phyloP scores from a whole-genome alignment of 2,329 filamentous ascomycete genomes.

The Ophiocordyceps polyrhachis-furcata region DNA sequence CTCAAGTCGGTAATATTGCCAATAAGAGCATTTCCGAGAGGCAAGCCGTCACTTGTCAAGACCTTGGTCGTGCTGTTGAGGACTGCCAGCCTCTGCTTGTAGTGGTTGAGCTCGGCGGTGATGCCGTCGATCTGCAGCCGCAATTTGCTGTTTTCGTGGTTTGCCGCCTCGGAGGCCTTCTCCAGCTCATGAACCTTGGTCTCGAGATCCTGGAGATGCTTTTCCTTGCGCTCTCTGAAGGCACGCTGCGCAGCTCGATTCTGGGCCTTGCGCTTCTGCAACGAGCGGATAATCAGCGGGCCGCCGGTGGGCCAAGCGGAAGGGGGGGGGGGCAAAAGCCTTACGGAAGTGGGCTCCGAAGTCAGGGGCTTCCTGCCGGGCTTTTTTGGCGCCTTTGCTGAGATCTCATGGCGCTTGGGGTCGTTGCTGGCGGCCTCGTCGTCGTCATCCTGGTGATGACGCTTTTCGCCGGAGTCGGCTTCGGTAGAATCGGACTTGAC shows the following conservation, averaged over 20 bases:
- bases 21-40: conserved; percentile 27
- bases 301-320: background rate
- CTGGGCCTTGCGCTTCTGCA: conserved; percentile 83
- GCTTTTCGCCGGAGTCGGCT: conserved; percentile 40
- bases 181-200: conserved; percentile 58
- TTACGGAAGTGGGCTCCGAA: conserved; percentile 86
- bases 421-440: conserved; percentile 27
- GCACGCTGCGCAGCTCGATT: conserved; percentile 84
- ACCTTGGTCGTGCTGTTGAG: conserved; percentile 17
- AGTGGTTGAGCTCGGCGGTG: conserved; percentile 69
- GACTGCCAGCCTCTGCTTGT: conserved; percentile 67
- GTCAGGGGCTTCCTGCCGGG: conserved; percentile 90
- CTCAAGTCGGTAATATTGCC: conserved; percentile 53
- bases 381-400: conserved; percentile 83
- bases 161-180: conserved; percentile 66
- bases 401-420: conserved; percentile 59
- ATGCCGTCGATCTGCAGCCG: conserved; percentile 79
- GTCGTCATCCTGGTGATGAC: conserved; percentile 52
- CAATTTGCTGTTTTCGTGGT: conserved; percentile 68
- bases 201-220: conserved; percentile 72
- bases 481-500: conserved; percentile 41
- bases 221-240: conserved; percentile 89
- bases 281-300: background rate
- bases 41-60: conserved; percentile 19
- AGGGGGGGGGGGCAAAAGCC: conserved; percentile 17